Evolutionary conservation across 768 basidiomycete species (phyloP), one percentile per base, ranked within the genome.

Genomic region (Tylopilus plumbeoviolaceoides): DNA sequence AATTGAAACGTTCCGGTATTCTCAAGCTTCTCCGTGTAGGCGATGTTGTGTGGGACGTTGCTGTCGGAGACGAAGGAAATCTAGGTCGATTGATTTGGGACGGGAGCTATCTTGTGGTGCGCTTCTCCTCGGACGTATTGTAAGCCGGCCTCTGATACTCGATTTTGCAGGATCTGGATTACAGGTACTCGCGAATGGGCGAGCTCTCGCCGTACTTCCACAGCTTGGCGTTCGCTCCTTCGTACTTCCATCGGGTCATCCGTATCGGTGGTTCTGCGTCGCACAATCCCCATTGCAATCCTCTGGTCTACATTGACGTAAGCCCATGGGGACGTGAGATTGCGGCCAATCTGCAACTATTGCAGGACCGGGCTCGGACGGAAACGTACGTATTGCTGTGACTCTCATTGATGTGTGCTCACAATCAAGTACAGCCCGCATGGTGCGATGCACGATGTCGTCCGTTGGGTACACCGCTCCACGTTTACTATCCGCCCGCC

Each of bases 221-320:
- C 43, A 82, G 85, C 11, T 67, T 93, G 39, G 87, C 88, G 2
- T 90, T 91, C 64, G 78, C 91, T 17, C 91, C 91, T 1, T 91
- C 91, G 20, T 92, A 92, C 70, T 94, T 92, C 75, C 89, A 93
- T 66, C 82, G 87, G 36, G 87, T 91, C 41, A 82, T 94, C 51
- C 81, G 89, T 18, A 84, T 82, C 0, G 68, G 65, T n/a, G 56
- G 59, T 33, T 62, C 59, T 47, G 50, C 60, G 25, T 43, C 54
- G 27, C 57, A 62, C 43, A 80, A 83, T 15, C 66, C 77, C 15
- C 72, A 73, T 14, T 77, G 75, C 20, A 85, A 85, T 60, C 84
- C 81, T 0, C 76, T 92, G 36, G 78, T 78, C 15, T 84, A 89
- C 64, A 68, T 93, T 54, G 88, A 94, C 69, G 69, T 93, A 28